Evolutionary conservation across 768 basidiomycete species (phyloP), one percentile per base, ranked within the genome.

Genomic region (Suillus lakei): DNA sequence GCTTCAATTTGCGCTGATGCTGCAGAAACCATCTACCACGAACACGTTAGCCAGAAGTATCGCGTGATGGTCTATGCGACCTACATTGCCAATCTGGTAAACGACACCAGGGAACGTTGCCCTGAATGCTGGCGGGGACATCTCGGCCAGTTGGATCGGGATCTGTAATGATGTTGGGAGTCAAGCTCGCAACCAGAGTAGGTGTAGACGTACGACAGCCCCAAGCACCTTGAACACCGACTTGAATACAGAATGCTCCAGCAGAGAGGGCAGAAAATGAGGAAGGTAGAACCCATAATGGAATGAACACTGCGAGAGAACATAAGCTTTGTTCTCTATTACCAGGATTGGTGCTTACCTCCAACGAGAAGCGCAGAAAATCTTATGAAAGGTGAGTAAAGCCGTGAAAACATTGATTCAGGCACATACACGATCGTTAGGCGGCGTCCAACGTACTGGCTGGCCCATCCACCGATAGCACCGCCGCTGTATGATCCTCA

Each of bases 171-270:
- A 41, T 59, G 23, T 39, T 16, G 4, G 3, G 12, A 61, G 10
- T 48, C 16, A 10, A 16, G 32, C n/a, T 38, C 21, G 26, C n/a
- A 34, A 55, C 21, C 32, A 36, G 53, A 54, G 58, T 6, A 34
- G 48, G 53, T 13, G 53, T 39, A 21, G 1, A 74, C 91, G 67
- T 72, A 93, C 91, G 10, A 93, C 89, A n/a, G 70, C 93, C 93
- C 92, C 93, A 95, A 43, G 93, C 94, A 1, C 93, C 94, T 74
- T 97, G 95, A 0, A 96, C 93, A 60, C 92, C 93, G 68, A 93
- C 86, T 72, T 96, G 94, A 21, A 95, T 79, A 69, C 85, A 94
- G 79, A 96, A 97, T 0, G 93, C 95, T 12, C 93, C 93, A 0
- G 92, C 93, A 0, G 92, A 73, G 10, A 98, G 88, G 2, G 80